Evolutionary conservation across 441 rosid species (phyloP).

Genomic region (Dalechampia spathulata): DNA sequence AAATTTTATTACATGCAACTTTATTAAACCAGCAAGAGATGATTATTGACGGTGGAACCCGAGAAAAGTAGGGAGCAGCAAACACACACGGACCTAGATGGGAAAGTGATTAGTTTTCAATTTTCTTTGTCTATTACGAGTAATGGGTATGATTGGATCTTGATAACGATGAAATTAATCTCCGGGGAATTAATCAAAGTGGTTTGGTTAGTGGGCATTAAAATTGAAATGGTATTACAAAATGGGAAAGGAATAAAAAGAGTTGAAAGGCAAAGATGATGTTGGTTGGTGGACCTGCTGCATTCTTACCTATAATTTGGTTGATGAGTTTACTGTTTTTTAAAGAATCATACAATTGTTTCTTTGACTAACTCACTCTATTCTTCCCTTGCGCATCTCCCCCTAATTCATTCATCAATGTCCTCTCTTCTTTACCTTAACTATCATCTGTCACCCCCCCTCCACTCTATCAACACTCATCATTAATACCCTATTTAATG

Average conservation of each 20-base stretch:
- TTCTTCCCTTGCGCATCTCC: constrained; percentile 7
- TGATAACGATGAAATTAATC: no score
- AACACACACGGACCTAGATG: no score
- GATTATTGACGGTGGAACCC: no score
- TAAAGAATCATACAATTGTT: constrained; percentile 11
- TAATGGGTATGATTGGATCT: no score
- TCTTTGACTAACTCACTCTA: constrained; percentile 15
- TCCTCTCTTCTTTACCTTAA: not conserved
- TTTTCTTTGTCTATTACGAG: no score
- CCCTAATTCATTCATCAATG: not conserved
- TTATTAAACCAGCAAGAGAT: no score
- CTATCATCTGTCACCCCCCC: not conserved
- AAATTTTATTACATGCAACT: no score
- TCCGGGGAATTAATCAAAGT: no score
- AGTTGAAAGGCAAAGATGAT: constrained; percentile 24
- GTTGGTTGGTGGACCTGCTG: constrained; percentile 29
- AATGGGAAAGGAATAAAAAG: not conserved
- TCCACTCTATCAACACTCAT: not conserved
- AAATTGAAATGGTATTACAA: no score
- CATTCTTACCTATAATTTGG: constrained; percentile 15
- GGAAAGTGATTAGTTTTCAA: no score
- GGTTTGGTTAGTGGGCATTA: no score
- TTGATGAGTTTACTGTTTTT: constrained; percentile 16
- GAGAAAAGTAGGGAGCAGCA: no score
- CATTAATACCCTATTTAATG: not conserved